These are phyloP conservation scores for Dendrobium huoshanense DNA, from an alignment of 106 monocot genomes.

Conservation along the genomic window DNA sequence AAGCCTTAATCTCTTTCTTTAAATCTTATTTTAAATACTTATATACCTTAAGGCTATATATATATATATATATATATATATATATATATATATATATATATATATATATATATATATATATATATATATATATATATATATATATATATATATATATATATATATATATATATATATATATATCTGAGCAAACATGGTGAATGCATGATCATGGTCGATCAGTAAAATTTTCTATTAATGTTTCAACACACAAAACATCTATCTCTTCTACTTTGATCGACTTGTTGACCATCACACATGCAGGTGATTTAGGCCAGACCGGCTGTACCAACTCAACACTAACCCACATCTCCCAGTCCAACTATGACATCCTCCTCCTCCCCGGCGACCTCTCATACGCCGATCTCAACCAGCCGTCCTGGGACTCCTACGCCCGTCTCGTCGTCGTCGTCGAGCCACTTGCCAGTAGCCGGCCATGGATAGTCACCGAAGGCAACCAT, in stretches of 20 bases:
- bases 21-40: too few species aligned
- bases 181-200: too few species aligned
- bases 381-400: constrained; percentile 51
- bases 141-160: too few species aligned
- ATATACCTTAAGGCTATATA: too few species aligned
- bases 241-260: not conserved
- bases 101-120: too few species aligned
- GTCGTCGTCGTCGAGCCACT: constrained; percentile 56
- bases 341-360: constrained; percentile 12
- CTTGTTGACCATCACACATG: not conserved
- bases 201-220: too few species aligned
- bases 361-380: constrained; percentile 45
- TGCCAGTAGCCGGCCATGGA: constrained; percentile 49
- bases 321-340: constrained; percentile 52
- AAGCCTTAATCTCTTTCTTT: too few species aligned
- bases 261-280: too few species aligned
- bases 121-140: too few species aligned
- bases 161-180: too few species aligned
- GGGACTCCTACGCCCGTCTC: constrained; percentile 55
- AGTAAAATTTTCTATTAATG: not conserved
- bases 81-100: too few species aligned
- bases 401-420: constrained; percentile 27
- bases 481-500: constrained; percentile 62
- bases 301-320: constrained; percentile 53
- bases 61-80: too few species aligned